phyloP scores from a whole-genome alignment of 2,329 filamentous ascomycete genomes.

The Trichoderma sp. region DNA sequence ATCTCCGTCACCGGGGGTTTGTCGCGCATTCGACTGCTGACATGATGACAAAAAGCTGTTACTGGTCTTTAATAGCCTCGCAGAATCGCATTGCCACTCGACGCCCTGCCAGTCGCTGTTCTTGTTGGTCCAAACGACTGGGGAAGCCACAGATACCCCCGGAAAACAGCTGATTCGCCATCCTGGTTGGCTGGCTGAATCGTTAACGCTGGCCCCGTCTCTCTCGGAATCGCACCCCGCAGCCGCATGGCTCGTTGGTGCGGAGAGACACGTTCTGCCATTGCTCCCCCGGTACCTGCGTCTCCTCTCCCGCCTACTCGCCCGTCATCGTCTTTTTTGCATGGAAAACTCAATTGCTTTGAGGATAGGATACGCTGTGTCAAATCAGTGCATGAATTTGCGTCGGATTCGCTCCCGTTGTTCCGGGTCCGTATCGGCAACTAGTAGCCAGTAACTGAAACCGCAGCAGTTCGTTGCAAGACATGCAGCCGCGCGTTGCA shows the following conservation, averaged over 20 bases:
- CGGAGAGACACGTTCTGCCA: conserved; percentile 10
- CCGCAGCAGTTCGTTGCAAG: not conserved
- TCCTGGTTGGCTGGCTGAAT: conserved; percentile 16
- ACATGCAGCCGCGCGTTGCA: not conserved
- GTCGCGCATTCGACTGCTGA: not conserved
- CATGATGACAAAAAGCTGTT: not conserved
- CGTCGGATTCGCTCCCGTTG: not conserved
- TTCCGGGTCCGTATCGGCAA: not conserved
- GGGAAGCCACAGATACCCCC: conserved; percentile 6
- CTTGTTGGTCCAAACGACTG: not conserved
- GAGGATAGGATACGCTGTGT: not conserved
- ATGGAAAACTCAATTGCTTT: not conserved
- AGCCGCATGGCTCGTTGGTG: conserved; percentile 12
- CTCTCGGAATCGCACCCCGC: conserved; percentile 9
- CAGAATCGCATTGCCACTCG: not conserved
- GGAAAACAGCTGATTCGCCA: conserved; percentile 3
- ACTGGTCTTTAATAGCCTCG: conserved; percentile 1
- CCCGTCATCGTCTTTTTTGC: not conserved
- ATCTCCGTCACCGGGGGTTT: not conserved
- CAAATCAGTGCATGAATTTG: not conserved
- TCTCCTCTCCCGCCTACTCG: not conserved
- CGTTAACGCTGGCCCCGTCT: conserved; percentile 7
- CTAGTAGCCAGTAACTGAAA: not conserved
- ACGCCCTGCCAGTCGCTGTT: not conserved
- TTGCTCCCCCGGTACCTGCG: conserved; percentile 6